These are phyloP conservation scores for Pyrenochaeta sp. DNA, from an alignment of 2,329 filamentous ascomycete species.

Conservation along the genomic window DNA sequence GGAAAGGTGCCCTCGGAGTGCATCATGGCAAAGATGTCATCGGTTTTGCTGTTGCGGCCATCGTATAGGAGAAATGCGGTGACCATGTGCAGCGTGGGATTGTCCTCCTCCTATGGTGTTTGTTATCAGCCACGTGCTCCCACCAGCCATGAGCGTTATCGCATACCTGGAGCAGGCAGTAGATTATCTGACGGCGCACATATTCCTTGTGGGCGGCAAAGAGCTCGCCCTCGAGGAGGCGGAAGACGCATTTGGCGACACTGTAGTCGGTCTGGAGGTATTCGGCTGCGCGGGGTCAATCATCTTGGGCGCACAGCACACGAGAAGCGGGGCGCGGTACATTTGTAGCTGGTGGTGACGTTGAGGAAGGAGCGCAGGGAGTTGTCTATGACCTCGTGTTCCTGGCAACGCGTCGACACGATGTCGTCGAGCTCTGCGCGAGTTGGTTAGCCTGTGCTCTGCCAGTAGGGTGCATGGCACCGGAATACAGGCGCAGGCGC, in stretches of 20 bases:
- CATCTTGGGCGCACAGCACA: conserved; percentile 1
- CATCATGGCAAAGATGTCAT: conserved; percentile 84
- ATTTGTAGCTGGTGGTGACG: conserved; percentile 76
- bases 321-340: conserved; percentile 46
- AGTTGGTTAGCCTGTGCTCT: conserved; percentile 27
- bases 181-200: conserved; percentile 89
- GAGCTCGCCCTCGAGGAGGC: conserved; percentile 76
- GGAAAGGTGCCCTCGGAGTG: conserved; percentile 84
- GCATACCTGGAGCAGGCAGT: conserved; percentile 76
- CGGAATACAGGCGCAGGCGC: conserved; percentile 59
- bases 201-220: conserved; percentile 82
- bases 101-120: conserved; percentile 81
- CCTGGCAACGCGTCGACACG: conserved; percentile 64
- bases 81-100: conserved; percentile 79
- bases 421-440: conserved; percentile 71
- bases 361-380: conserved; percentile 83
- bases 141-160: conserved; percentile 3
- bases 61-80: conserved; percentile 86
- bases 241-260: conserved; percentile 79
- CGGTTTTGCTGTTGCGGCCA: conserved; percentile 77
- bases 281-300: conserved; percentile 60
- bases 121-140: conserved; percentile 20
- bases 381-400: conserved; percentile 79
- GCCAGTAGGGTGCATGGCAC: conserved; percentile 27
- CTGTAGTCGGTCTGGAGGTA: conserved; percentile 80